Evolutionary conservation across 495 filamentous ascomycete genomes (phyloP).

Genomic region (Aspergillus olivimuriae): DNA sequence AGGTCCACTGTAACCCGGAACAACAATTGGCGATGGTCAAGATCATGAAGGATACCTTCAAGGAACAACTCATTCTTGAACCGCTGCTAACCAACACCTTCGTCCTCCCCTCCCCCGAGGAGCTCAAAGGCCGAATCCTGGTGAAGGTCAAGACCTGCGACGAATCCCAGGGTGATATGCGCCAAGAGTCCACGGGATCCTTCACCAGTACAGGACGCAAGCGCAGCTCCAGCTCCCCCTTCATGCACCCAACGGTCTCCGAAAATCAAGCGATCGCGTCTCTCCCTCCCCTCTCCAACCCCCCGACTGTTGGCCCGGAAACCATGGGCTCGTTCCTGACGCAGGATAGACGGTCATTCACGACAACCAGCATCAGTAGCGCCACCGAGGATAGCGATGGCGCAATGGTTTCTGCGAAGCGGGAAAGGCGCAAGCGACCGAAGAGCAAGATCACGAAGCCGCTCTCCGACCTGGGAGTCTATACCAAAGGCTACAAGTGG

Average conservation of each 20-base stretch:
- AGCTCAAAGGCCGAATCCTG: slow-evolving; percentile 74
- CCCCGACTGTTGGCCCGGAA: slow-evolving; percentile 45
- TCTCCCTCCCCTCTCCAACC: slow-evolving; percentile 52
- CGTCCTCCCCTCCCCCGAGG: slow-evolving; percentile 75
- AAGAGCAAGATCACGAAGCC: slow-evolving; percentile 81
- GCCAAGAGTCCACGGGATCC: slow-evolving; percentile 30
- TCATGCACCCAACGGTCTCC: slow-evolving; percentile 47
- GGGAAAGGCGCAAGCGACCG: slow-evolving; percentile 52
- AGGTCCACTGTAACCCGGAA: slow-evolving; percentile 81
- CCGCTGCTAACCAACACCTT: slow-evolving; percentile 59
- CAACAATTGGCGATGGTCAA: slow-evolving; percentile 87
- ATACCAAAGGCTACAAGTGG: slow-evolving; percentile 83
- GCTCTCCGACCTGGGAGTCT: slow-evolving; percentile 82
- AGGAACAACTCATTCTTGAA: slow-evolving; percentile 66
- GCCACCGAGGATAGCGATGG: slow-evolving; percentile 60
- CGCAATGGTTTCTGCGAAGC: slow-evolving; percentile 32
- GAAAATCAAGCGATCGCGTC: slow-evolving; percentile 49
- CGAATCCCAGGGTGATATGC: slow-evolving; percentile 33
- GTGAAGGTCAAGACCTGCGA: slow-evolving; percentile 84
- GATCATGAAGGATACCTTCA: slow-evolving; percentile 80
- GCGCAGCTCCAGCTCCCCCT: slow-evolving; percentile 75
- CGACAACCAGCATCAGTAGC: slow-evolving; percentile 51
- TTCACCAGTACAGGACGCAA: slow-evolving; percentile 55
- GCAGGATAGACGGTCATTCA: slow-evolving; percentile 45
- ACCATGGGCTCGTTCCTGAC: slow-evolving; percentile 37